Base-by-base conservation (phyloP, 768 basidiomycete genomes). In the Lactarius sanguifluus region DNA sequence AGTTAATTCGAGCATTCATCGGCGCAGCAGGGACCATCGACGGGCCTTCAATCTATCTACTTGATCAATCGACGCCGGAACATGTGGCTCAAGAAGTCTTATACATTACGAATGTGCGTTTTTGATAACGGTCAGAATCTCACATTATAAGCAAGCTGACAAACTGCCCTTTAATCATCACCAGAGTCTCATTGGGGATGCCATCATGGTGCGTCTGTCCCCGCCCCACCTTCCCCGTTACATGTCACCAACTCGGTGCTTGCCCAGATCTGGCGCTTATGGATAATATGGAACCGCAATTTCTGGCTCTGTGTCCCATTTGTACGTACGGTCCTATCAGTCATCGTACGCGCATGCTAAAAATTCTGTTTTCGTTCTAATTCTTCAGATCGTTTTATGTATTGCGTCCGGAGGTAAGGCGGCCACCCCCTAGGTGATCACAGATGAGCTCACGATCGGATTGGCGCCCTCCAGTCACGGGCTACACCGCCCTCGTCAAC, bases 191-290 rank as follows among this genome's bases (percentile, higher is more conserved):
- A 61, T 68, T 28, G 67, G 67, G 2, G 67, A 68, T 45, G 64
- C 54, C 5, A 66, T 68, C 30, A 55, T 68, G 4, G 67, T 68
- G 36, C 20, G 60, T 57, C 28, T 3, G 36, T 20, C 18, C 15
- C 8, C 13, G 5, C 34, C 23, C 23, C 38, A 43, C 10, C 36
- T 38, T 13, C 9, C 28, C 3, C 3, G 23, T 23, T 9, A 9
- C 36, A 23, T 16, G 23, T 65, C 20, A 23, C 43, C 15, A 25
- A 36, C 25, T 57, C 56, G 30, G 13, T 15, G 13, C 43, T 6
- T 38, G 16, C 23, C 12, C 28, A 68, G 67, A 68, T 68, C 20
- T 68, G 67, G 67, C 67, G 67, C 43, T 45, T 68, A 12, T 68
- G 64, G 65, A n/a, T 68, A 54, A 57, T 68, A 15, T 68, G 67